Percentiles rank a stretch among this genome's conserved stretches.
Evolutionary conservation across 2,329 filamentous ascomycete species (phyloP).

Genomic region (Teratosphaeria zuluensis): DNA sequence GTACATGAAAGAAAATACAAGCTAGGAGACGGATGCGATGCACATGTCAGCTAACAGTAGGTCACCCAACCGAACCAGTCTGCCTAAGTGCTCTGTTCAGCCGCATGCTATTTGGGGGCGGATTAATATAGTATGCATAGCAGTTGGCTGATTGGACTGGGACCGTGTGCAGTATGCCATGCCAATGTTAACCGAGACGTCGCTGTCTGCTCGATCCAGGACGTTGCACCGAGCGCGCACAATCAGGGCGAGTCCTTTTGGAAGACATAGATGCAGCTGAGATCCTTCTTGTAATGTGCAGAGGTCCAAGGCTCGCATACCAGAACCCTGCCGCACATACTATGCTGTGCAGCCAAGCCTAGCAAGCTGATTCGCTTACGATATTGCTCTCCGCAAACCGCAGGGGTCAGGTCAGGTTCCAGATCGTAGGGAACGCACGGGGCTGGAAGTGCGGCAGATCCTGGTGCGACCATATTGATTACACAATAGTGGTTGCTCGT

Average conservation of each 20-base stretch:
- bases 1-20: neutral
- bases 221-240: neutral
- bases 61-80: neutral
- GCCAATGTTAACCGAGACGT: neutral
- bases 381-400: neutral
- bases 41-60: no score
- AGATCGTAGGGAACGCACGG: neutral
- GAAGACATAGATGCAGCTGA: no score
- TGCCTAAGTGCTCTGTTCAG: neutral
- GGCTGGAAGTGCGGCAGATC: neutral
- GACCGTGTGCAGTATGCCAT: neutral
- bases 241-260: no score
- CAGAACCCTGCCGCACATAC: neutral
- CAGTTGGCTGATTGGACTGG: neutral
- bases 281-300: neutral
- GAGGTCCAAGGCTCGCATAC: neutral
- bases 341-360: neutral
- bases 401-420: neutral
- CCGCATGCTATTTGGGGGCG: neutral
- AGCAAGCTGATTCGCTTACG: neutral
- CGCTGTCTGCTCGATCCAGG: neutral
- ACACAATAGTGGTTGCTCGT: neutral
- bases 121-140: neutral
- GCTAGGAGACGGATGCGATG: neutral
- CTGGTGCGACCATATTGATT: neutral